Evolutionary conservation across 2,329 filamentous ascomycete species (phyloP).

Genomic region (Alternaria ethzedia): DNA sequence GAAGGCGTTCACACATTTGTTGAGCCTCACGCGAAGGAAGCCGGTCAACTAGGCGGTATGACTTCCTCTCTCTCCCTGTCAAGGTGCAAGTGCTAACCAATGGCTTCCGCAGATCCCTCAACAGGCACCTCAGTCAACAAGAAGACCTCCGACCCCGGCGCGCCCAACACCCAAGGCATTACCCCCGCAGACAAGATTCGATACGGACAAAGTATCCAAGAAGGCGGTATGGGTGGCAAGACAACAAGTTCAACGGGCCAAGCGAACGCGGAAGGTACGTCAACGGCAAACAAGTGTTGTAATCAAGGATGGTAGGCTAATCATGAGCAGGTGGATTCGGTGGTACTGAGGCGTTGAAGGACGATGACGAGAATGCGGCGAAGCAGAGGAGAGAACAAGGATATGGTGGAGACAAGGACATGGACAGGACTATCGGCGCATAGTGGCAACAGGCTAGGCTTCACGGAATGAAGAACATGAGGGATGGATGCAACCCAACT

Average conservation of each 20-base stretch:
- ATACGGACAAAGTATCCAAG: conserved; percentile 63
- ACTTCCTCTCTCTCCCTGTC: background rate
- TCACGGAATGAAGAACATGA: conserved; percentile 26
- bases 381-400: conserved; percentile 59
- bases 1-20: conserved; percentile 62
- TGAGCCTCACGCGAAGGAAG: conserved; percentile 58
- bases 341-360: conserved; percentile 50
- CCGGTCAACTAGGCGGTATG: conserved; percentile 63
- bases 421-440: conserved; percentile 58
- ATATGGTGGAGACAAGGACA: conserved; percentile 58
- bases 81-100: background rate
- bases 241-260: conserved; percentile 51
- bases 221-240: conserved; percentile 62
- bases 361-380: conserved; percentile 45
- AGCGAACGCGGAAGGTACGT: conserved; percentile 49
- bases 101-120: background rate
- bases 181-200: conserved; percentile 58
- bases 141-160: conserved; percentile 42
- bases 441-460: background rate
- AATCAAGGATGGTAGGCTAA: background rate
- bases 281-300: background rate
- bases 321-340: conserved; percentile 40
- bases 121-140: conserved; percentile 19
- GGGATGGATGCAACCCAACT: background rate
- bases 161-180: conserved; percentile 51